Evolutionary conservation across 1,139 yeast species (phyloP), one percentile per base, ranked within the genome.

Genomic region (Hyphopichia khmerensis): DNA sequence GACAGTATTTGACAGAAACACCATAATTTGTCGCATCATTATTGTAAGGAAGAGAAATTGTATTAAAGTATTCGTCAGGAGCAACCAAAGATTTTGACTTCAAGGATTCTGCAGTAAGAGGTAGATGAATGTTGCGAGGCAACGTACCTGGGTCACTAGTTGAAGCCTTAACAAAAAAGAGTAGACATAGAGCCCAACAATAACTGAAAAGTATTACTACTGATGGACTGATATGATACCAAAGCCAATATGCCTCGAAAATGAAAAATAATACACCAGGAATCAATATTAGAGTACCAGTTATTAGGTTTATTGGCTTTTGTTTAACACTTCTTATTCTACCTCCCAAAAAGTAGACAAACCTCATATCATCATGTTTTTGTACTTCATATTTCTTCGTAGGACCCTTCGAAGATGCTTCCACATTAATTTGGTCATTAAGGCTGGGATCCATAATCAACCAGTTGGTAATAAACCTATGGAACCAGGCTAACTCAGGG

Each of bases 131-230:
- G 55, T 85, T 84, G 45, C 82, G 66, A 0, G 95, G 91, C n/a
- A 85, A 56, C 1, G 74, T 64, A 1, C 96, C 96, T 0, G 95
- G 88, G 53, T 87, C 95, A 10, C 77, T 62, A 1, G 80, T 67
- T 0, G 86, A 72, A 0, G 85, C 82, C 46, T 66, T 73, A 6
- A 82, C 46, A 48, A 81, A 81, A 41, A 80, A 74, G 6, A 60
- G 42, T 1, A 79, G 16, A 1, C 80, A 57, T 36, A 80, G 52
- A 3, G 70, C 36, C 85, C 87, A 83, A 30, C 77, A 53, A 55
- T 87, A 87, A 15, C 76, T 62, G 50, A 82, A 82, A 2, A 82
- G 43, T 0, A 86, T 65, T 7, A 82, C 84, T 13, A 77, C 58
- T 0, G 81, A 79, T 0, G 88, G 87, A 37, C 79, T 75, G 2